Conservation (phyloP, 192 early-diverging fungal species). For the Backusella macrospora region DNA sequence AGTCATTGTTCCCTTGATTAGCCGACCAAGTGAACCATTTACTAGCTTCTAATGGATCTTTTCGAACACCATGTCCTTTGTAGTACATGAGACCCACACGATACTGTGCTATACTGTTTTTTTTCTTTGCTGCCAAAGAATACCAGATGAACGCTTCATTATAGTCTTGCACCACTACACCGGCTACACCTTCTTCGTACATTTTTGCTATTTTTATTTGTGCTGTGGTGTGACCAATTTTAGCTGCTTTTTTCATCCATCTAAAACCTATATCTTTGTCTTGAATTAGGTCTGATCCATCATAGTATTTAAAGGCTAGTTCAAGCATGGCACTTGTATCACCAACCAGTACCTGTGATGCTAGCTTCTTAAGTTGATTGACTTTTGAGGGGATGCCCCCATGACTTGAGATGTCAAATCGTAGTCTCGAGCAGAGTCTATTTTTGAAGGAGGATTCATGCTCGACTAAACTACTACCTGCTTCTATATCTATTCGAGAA, state of each 20-base stretch:
- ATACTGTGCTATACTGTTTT: not conserved
- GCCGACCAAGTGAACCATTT: not conserved
- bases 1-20: not conserved
- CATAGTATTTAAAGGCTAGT: no score
- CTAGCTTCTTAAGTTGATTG: not conserved
- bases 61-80: not conserved
- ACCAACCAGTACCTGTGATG: not conserved
- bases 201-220: not conserved
- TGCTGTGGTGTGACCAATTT: not conserved
- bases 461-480: not conserved
- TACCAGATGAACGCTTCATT: no score
- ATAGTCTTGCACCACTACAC: no score
- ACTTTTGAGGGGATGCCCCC: not conserved
- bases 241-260: not conserved
- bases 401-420: not conserved
- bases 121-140: no score
- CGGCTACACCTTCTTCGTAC: not conserved
- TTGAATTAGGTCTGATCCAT: no score
- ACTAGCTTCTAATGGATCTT: not conserved
- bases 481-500: no score
- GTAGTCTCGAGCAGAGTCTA: not conserved
- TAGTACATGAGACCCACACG: not conserved
- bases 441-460: not conserved
- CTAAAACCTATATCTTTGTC: no score
- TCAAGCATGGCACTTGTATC: not conserved